A percentile compares a stretch with the other conserved stretches of the same genome.
phyloP scores from a whole-genome alignment of 192 early-diverging fungal genomes.

The Glomus cerebriforme region DNA sequence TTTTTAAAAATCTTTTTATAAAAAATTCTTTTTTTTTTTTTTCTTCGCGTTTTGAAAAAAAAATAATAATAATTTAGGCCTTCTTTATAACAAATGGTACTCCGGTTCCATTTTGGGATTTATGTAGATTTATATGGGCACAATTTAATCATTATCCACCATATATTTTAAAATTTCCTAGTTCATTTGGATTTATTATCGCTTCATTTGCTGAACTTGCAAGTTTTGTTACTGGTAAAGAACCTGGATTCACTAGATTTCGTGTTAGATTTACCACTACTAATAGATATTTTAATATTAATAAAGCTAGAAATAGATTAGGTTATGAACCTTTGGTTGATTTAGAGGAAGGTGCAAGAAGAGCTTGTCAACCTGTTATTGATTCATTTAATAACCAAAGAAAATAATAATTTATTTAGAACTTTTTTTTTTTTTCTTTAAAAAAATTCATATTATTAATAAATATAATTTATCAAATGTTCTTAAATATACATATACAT shows the following conservation, averaged over 20 bases:
- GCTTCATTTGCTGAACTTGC: constrained; percentile 68
- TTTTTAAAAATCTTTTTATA: too few relatives aligned
- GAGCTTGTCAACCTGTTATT: constrained; percentile 23
- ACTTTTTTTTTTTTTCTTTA: too few relatives aligned
- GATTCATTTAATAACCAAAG: background rate
- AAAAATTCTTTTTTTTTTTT: constrained; percentile 29
- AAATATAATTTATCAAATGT: too few relatives aligned
- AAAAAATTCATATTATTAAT: too few relatives aligned
- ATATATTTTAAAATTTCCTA: constrained; percentile 60
- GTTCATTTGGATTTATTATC: constrained; percentile 48
- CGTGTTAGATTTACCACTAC: constrained; percentile 75
- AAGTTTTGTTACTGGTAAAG: constrained; percentile 57
- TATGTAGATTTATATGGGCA: constrained; percentile 70
- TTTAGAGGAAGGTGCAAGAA: constrained; percentile 56
- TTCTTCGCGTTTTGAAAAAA: constrained; percentile 27
- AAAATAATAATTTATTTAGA: background rate
- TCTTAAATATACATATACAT: too few relatives aligned
- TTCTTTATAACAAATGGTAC: constrained; percentile 93
- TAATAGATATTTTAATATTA: constrained; percentile 87
- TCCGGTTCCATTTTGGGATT: constrained; percentile 89
- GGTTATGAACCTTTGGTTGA: constrained; percentile 57
- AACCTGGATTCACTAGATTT: constrained; percentile 75
- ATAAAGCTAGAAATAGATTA: constrained; percentile 74
- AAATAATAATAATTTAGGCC: constrained; percentile 50
- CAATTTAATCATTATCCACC: constrained; percentile 60